Percentiles rank a stretch among this genome's conserved stretches.
Evolutionary conservation across 1,284 basidiomycete species (phyloP).

Genomic region (Exobasidium cylindrosporum): DNA sequence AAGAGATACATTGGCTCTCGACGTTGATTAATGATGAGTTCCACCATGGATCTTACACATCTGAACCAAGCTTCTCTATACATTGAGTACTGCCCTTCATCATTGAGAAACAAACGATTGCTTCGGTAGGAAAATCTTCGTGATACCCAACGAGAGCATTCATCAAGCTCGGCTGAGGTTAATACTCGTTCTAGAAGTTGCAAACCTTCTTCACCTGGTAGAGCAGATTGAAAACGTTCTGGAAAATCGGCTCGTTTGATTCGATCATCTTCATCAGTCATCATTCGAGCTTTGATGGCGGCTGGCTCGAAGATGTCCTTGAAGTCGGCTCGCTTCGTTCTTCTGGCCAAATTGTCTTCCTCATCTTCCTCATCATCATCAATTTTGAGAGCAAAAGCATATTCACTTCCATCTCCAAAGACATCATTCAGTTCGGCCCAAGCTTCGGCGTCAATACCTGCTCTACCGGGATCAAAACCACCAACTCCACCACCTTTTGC

Average conservation of each 20-base stretch:
- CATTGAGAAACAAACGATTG: constrained; percentile 63
- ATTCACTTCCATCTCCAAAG: constrained; percentile 94
- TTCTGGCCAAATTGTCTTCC: constrained; percentile 19
- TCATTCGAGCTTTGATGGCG: constrained; percentile 83
- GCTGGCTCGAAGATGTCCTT: constrained; percentile 97
- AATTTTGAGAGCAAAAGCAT: constrained; percentile 83
- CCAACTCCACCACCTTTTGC: constrained; percentile 67
- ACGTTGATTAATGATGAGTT: constrained; percentile 80
- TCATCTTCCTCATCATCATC: constrained; percentile 68
- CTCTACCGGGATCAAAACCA: constrained; percentile 57
- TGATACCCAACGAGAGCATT: constrained; percentile 84
- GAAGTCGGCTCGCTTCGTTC: constrained; percentile 64
- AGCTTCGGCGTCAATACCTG: constrained; percentile 63
- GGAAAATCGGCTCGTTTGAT: constrained; percentile 89
- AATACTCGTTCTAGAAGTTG: constrained; percentile 66
- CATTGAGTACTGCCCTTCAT: constrained; percentile 63
- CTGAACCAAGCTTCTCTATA: constrained; percentile 71
- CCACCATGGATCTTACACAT: constrained; percentile 76
- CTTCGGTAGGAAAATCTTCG: constrained; percentile 69
- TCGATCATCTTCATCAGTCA: constrained; percentile 87
- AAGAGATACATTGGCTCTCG: constrained; percentile 93
- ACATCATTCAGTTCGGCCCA: constrained; percentile 97
- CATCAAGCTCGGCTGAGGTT: constrained; percentile 69
- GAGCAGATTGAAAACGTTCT: constrained; percentile 91
- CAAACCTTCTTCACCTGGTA: constrained; percentile 59